Conservation (phyloP, 2,329 filamentous ascomycete species). For the Zelopaecilomyces penicillatus region DNA sequence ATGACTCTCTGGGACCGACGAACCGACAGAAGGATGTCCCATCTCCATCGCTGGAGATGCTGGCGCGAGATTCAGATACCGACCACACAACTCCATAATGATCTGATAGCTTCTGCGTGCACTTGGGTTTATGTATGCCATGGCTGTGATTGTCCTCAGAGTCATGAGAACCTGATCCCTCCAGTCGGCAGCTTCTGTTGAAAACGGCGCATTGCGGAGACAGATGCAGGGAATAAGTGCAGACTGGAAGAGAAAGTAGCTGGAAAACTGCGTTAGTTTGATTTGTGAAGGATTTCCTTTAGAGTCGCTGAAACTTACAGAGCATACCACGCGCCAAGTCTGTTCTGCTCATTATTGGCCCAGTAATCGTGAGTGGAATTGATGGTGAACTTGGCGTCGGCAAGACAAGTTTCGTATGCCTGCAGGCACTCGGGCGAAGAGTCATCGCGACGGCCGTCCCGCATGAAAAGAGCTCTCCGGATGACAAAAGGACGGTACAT, state of each 20-base stretch:
- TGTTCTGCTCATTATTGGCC: constrained; percentile 26
- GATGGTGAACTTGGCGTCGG: constrained; percentile 33
- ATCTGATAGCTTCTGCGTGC: constrained; percentile 33
- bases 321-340: constrained; percentile 35
- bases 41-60: not conserved
- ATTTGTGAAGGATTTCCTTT: too few relatives aligned
- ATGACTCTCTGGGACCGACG: not conserved
- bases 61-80: constrained; percentile 19
- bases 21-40: not conserved
- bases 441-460: constrained; percentile 9
- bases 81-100: constrained; percentile 32
- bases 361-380: constrained; percentile 30
- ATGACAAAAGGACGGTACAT: constrained; percentile 40
- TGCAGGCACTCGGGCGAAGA: constrained; percentile 11
- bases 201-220: constrained; percentile 33
- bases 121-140: constrained; percentile 30
- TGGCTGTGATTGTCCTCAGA: constrained; percentile 26
- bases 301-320: constrained; percentile 21
- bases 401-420: constrained; percentile 26
- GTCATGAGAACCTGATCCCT: constrained; percentile 30
- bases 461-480: constrained; percentile 20
- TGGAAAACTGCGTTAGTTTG: constrained; percentile 5
- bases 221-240: constrained; percentile 40
- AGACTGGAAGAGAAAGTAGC: constrained; percentile 42
- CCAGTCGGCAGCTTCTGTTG: constrained; percentile 29